phyloP scores from a whole-genome alignment of 371 early-diverging fungal genomes.

The Mortierella sp. region DNA sequence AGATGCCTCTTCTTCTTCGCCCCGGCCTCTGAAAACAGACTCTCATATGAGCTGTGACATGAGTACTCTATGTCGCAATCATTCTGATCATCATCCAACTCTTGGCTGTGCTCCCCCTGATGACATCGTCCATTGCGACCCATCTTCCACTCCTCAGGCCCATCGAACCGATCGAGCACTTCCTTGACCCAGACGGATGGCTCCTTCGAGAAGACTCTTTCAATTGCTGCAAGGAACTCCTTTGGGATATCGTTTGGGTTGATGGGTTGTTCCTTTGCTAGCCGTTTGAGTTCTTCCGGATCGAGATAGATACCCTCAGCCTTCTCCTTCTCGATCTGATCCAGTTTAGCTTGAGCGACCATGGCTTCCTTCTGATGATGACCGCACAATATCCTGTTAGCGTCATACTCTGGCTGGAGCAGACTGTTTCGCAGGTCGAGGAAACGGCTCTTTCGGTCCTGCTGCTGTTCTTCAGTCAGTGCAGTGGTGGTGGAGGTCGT shows the following conservation, averaged over 20 bases:
- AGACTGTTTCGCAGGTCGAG: slow-evolving; percentile 14
- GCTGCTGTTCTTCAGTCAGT: slow-evolving; percentile 12
- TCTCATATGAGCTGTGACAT: slow-evolving; percentile 37
- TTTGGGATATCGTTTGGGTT: slow-evolving; percentile 43
- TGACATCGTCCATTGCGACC: slow-evolving; percentile 4
- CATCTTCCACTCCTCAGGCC: slow-evolving; percentile 46
- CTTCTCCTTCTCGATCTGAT: slow-evolving; percentile 30
- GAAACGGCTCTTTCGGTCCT: neutral
- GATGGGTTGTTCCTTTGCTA: slow-evolving; percentile 37
- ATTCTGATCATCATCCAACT: neutral
- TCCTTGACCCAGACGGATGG: slow-evolving; percentile 19
- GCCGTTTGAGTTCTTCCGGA: slow-evolving; percentile 30
- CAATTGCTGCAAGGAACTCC: slow-evolving; percentile 23
- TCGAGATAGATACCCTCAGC: slow-evolving; percentile 24
- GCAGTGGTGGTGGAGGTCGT: too few relatives aligned
- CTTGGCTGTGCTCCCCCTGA: neutral
- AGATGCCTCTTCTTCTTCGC: slow-evolving; percentile 47
- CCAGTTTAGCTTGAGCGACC: slow-evolving; percentile 15
- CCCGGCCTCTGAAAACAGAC: slow-evolving; percentile 41
- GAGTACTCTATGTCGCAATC: slow-evolving; percentile 12
- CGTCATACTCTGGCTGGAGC: slow-evolving; percentile 24
- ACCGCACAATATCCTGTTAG: slow-evolving; percentile 29
- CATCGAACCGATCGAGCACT: slow-evolving; percentile 30
- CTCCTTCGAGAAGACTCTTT: slow-evolving; percentile 32
- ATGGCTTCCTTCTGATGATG: slow-evolving; percentile 42